Conservation (phyloP, 805 yeast genomes). For the Tetrapisispora pingtungensis region DNA sequence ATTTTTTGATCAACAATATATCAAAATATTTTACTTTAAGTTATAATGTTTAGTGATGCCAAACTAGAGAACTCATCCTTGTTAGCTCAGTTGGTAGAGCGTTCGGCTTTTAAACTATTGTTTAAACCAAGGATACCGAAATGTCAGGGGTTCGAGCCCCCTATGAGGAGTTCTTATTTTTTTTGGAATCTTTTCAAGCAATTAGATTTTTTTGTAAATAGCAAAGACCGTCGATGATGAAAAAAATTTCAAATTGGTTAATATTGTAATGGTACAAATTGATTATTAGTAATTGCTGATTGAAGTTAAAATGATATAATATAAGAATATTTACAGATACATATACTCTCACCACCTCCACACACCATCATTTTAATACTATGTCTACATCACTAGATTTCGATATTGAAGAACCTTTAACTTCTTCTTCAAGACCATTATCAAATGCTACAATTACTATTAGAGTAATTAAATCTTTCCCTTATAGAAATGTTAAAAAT, state of each 20-base stretch:
- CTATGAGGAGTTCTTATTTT: conserved; percentile 35
- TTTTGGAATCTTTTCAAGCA: background rate
- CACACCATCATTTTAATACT: too few species aligned
- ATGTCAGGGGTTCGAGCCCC: conserved; percentile 45
- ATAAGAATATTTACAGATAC: too few species aligned
- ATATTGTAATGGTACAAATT: too few species aligned
- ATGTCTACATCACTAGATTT: conserved; percentile 6
- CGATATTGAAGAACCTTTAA: conserved; percentile 60
- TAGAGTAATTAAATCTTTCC: conserved; percentile 83
- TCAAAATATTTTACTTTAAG: too few species aligned
- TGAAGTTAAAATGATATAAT: too few species aligned
- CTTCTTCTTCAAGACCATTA: conserved; percentile 64
- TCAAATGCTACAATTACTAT: conserved; percentile 68
- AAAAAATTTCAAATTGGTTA: too few species aligned
- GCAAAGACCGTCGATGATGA: too few species aligned
- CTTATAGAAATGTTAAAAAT: conserved; percentile 79
- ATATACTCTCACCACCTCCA: too few species aligned
- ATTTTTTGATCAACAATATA: too few species aligned
- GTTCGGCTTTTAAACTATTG: conserved; percentile 49
- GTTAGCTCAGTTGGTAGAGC: conserved; percentile 64
- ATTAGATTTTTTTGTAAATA: too few species aligned
- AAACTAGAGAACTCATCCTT: conserved; percentile 39
- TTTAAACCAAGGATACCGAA: conserved; percentile 34
- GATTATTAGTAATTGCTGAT: too few species aligned
- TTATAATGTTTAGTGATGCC: too few species aligned